phyloP scores from a whole-genome alignment of 108 stramenopile genomes.

The Heterococcus sp. region DNA sequence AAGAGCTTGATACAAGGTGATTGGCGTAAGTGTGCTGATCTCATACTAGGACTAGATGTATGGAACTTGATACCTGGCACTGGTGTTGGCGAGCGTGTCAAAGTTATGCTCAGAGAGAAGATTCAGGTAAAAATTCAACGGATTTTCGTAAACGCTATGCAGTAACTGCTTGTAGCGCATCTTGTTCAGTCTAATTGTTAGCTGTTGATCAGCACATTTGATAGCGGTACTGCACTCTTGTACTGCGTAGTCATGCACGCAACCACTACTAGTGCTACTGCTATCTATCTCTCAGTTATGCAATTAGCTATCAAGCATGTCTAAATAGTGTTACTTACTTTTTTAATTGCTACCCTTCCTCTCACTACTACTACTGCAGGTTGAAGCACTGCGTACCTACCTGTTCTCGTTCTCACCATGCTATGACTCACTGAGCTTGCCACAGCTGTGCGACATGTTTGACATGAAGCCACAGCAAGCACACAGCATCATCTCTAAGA shows the following conservation, averaged over 20 bases:
- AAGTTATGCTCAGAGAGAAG: constrained; percentile 73
- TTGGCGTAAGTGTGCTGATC: constrained; percentile 81
- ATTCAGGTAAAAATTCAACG: too few species aligned
- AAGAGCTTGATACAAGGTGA: constrained; percentile 82
- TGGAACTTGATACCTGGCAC: constrained; percentile 91
- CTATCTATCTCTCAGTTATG: not conserved
- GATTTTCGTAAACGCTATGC: too few species aligned
- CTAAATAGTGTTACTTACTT: not conserved
- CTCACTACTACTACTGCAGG: not conserved
- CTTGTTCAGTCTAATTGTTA: not conserved
- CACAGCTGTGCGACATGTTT: constrained; percentile 89
- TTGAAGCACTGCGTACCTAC: constrained; percentile 92
- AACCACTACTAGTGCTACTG: not conserved
- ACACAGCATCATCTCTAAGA: constrained; percentile 87
- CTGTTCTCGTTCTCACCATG: constrained; percentile 80
- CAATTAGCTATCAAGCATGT: not conserved
- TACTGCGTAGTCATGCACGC: not conserved
- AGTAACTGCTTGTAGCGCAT: not conserved
- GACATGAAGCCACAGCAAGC: constrained; percentile 77
- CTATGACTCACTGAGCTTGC: constrained; percentile 85
- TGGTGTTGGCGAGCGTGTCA: constrained; percentile 66
- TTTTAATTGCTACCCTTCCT: too few species aligned
- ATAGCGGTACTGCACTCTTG: not conserved
- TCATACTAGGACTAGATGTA: constrained; percentile 75
- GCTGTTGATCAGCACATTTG: not conserved